Evolutionary conservation across 1,284 basidiomycete species (phyloP).

Genomic region (Tetrapyrgos nigripes): DNA sequence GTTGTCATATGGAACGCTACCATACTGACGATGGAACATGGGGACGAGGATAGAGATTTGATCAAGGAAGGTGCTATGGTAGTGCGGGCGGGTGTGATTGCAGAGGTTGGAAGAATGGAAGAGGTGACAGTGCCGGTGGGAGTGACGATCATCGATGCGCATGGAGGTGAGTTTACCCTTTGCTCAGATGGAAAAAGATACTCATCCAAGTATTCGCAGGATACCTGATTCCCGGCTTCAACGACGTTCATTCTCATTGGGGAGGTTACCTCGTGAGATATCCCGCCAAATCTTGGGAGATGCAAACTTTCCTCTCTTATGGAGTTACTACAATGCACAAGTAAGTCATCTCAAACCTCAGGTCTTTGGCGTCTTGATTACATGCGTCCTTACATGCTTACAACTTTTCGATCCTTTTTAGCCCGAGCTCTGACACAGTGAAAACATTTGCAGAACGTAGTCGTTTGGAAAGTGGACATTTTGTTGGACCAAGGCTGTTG

Average conservation of each 20-base stretch:
- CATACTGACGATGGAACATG: slow-evolving; percentile 67
- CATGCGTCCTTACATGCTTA: not conserved
- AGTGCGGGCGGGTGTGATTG: slow-evolving; percentile 61
- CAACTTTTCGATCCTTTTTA: slow-evolving; percentile 28
- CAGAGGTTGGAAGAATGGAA: slow-evolving; percentile 48
- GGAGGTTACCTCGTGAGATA: slow-evolving; percentile 53
- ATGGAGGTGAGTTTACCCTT: slow-evolving; percentile 55
- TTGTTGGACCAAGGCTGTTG: slow-evolving; percentile 73
- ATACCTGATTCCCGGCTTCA: slow-evolving; percentile 71
- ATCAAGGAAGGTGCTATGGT: slow-evolving; percentile 57
- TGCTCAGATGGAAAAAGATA: not conserved
- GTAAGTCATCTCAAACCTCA: slow-evolving; percentile 41
- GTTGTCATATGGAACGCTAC: slow-evolving; percentile 72
- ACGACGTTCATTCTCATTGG: slow-evolving; percentile 82
- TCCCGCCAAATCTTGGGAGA: slow-evolving; percentile 74
- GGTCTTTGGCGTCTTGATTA: not conserved
- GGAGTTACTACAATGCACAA: slow-evolving; percentile 82
- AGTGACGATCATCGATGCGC: slow-evolving; percentile 59
- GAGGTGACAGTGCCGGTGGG: slow-evolving; percentile 48
- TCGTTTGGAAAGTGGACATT: slow-evolving; percentile 69
- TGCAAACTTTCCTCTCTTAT: slow-evolving; percentile 76
- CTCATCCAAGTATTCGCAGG: slow-evolving; percentile 42
- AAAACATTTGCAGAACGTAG: slow-evolving; percentile 67
- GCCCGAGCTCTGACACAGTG: slow-evolving; percentile 69
- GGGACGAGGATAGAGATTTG: slow-evolving; percentile 52